A percentile compares a stretch with the other conserved stretches of the same genome.
Evolutionary conservation across 345 rosid species (phyloP).

Genomic region (Eucalyptus guilfoylei): DNA sequence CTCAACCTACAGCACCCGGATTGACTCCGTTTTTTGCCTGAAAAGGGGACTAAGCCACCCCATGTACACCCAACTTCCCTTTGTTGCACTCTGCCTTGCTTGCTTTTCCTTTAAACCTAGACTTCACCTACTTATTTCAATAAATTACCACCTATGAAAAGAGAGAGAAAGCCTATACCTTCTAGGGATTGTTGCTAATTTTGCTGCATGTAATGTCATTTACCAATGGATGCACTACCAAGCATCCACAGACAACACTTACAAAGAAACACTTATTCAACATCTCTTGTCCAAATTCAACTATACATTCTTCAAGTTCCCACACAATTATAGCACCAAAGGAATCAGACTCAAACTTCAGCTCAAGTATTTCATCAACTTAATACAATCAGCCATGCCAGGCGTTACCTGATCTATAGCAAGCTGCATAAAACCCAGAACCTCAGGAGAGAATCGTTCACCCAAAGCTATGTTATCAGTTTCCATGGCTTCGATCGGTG

Average conservation of each 20-base stretch:
- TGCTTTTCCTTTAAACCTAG: not conserved
- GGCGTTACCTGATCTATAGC: not conserved
- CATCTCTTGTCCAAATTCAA: not conserved
- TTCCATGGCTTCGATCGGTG: not conserved
- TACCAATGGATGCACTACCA: not conserved
- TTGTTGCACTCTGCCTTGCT: not conserved
- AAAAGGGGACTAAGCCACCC: not conserved
- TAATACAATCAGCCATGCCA: not conserved
- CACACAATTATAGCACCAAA: not conserved
- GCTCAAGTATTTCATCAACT: not conserved
- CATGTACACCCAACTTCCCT: not conserved
- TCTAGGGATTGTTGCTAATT: not conserved
- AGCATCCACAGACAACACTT: not conserved
- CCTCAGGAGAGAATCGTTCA: not conserved
- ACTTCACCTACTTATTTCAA: not conserved
- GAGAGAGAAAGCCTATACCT: not conserved
- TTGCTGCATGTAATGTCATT: not conserved
- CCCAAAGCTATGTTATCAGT: not conserved
- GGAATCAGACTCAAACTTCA: not conserved
- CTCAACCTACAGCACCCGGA: not conserved
- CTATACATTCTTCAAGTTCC: not conserved
- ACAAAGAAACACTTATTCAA: not conserved
- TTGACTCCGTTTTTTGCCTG: not conserved
- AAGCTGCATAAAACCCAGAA: not conserved
- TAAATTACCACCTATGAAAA: not conserved